phyloP scores from a whole-genome alignment of 352 stramenopile species.

The Discostella stelligera region DNA sequence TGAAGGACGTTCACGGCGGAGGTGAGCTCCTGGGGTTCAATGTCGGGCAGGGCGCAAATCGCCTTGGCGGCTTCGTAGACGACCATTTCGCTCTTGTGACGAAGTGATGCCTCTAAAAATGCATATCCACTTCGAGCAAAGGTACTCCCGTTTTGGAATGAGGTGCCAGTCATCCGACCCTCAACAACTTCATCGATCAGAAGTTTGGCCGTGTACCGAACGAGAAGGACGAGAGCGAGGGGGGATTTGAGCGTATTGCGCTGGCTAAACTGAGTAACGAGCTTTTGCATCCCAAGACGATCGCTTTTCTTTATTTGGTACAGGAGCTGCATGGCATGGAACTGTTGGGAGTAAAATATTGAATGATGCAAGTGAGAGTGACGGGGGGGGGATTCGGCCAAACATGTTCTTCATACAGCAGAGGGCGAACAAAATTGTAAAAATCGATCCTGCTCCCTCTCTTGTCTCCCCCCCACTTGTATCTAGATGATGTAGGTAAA shows the following conservation, averaged over 20 bases:
- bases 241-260: slow-evolving; percentile 92
- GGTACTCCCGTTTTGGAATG: slow-evolving; percentile 55
- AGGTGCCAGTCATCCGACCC: slow-evolving; percentile 43
- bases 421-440: neutral
- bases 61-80: slow-evolving; percentile 97
- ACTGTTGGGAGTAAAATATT: slow-evolving; percentile 80
- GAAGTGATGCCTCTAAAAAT: slow-evolving; percentile 93
- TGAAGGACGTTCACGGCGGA: slow-evolving; percentile 97
- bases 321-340: slow-evolving; percentile 96
- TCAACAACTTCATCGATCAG: slow-evolving; percentile 72
- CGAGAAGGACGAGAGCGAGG: slow-evolving; percentile 94
- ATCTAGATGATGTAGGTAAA: neutral
- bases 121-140: slow-evolving; percentile 80
- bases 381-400: neutral
- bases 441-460: neutral
- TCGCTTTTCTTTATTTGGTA: slow-evolving; percentile 99
- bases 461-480: neutral
- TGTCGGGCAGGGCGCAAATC: slow-evolving; percentile 91
- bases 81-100: slow-evolving; percentile 98
- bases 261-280: slow-evolving; percentile 85
- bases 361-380: neutral
- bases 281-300: slow-evolving; percentile 95
- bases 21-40: slow-evolving; percentile 94
- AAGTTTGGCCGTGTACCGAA: slow-evolving; percentile 93
- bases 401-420: neutral